Evolutionary conservation across 345 rosid genomes (phyloP), one percentile per base, ranked within the genome.

Genomic region (Erysimum cheiranthoides): DNA sequence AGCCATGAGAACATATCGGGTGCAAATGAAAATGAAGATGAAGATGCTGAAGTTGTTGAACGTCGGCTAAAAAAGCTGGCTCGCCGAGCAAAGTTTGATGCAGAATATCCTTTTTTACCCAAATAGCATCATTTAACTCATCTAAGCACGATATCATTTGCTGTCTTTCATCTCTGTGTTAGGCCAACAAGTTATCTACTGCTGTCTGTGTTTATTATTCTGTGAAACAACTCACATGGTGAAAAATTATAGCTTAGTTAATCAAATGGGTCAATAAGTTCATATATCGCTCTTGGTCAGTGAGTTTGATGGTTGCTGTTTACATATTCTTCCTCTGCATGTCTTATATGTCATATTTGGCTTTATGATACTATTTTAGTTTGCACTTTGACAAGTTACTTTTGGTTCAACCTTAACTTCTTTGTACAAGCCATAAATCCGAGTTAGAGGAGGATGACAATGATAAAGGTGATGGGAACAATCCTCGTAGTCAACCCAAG

Each of bases 31-130:
- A 81, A 77, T 13, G 91, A 89, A 74, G 85, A 77, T 13, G 91
- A 89, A 76, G 85, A 86, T 71, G 79, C 77, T 67, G 74, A 74
- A 63, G 85, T 12, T 18, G 17, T 9, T 46, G 87, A 88, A 82
- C 86, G 98, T 71, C 89, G 78, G 78, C 73, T 85, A 34, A 92
- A 94, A 81, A 94, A 94, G 85, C 90, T 91, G 46, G 93, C 93
- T 32, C 84, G 79, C 25, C 93, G 94, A 70, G 92, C 90, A 75
- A 83, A 82, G 71, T 92, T 92, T 66, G 94, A 91, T 77, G 62
- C 90, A 66, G 82, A 87, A 94, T 94, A 94, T 94, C 98, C 98
- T 92, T 91, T 80, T 84, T 25, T 62, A 46, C 14, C 71, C 69
- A 38, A 21, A 21, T 43, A 25, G n/a, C 54, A 59, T 74, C 42